A percentile compares a stretch with the other conserved stretches of the same genome.
Evolutionary conservation across 2,329 filamentous ascomycete species (phyloP).

Genomic region (Ustilaginoidea virens): DNA sequence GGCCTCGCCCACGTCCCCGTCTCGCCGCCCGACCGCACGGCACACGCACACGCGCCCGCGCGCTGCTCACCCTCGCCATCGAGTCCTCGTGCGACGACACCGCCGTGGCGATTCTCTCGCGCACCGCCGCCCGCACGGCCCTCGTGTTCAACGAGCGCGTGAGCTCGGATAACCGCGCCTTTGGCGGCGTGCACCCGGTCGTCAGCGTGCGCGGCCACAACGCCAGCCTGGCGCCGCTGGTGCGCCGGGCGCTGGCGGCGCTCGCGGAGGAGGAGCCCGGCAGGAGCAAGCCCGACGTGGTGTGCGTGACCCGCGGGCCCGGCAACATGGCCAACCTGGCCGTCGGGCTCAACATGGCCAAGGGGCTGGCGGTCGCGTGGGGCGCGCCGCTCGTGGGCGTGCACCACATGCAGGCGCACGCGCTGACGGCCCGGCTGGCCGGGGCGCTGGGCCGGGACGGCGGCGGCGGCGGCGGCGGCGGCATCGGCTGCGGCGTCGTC

Average conservation of each 20-base stretch:
- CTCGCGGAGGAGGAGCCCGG: constrained; percentile 23
- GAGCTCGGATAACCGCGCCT: constrained; percentile 63
- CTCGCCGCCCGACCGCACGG: neutral
- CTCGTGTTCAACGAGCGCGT: constrained; percentile 70
- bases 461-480: constrained; percentile 5
- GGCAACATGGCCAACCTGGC: constrained; percentile 72
- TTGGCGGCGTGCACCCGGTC: constrained; percentile 66
- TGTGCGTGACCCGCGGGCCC: constrained; percentile 81
- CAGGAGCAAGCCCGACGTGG: constrained; percentile 55
- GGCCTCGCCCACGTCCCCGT: neutral
- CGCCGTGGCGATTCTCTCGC: constrained; percentile 67
- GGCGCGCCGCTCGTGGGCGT: constrained; percentile 69
- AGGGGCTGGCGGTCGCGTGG: constrained; percentile 76
- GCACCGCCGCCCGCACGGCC: constrained; percentile 27
- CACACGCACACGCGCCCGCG: constrained; percentile 7
- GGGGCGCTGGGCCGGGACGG: constrained; percentile 34
- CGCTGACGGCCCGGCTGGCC: constrained; percentile 70
- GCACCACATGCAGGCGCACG: constrained; percentile 96
- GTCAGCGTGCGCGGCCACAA: constrained; percentile 64
- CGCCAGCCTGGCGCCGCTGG: constrained; percentile 48
- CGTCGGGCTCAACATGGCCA: constrained; percentile 68
- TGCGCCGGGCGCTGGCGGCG: constrained; percentile 44
- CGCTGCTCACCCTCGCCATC: constrained; percentile 51
- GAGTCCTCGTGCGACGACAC: constrained; percentile 90
- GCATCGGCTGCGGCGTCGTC: constrained; percentile 28